Evolutionary conservation across 1,284 basidiomycete species (phyloP).

Genomic region (Cryptococcus sp.): DNA sequence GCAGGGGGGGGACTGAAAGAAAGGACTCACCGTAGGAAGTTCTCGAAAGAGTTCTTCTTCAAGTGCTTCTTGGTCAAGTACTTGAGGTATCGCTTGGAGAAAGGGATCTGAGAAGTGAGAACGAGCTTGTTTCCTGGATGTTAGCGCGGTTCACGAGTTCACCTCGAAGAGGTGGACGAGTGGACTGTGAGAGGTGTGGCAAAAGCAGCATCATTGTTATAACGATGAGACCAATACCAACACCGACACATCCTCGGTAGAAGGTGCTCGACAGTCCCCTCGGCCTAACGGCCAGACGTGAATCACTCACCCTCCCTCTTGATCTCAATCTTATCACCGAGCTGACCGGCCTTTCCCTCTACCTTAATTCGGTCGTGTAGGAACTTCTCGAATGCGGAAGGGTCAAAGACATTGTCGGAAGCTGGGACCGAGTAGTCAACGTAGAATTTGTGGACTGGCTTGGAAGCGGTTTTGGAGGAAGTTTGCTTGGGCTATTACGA

Average conservation of each 20-base stretch:
- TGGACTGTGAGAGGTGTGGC: too few species aligned
- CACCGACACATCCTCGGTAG: too few species aligned
- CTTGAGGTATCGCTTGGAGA: slow-evolving; percentile 78
- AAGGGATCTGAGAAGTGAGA: slow-evolving; percentile 72
- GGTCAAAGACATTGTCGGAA: slow-evolving; percentile 83
- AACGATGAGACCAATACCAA: too few species aligned
- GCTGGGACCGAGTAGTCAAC: slow-evolving; percentile 94
- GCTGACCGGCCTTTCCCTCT: slow-evolving; percentile 62
- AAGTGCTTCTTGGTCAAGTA: slow-evolving; percentile 95
- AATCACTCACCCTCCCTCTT: slow-evolving; percentile 65
- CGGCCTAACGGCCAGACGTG: too few species aligned
- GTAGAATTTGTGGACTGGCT: slow-evolving; percentile 78
- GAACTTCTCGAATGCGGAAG: slow-evolving; percentile 86
- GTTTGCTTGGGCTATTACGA: slow-evolving; percentile 41
- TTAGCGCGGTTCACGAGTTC: too few species aligned
- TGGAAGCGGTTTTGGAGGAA: slow-evolving; percentile 53
- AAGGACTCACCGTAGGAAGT: slow-evolving; percentile 43
- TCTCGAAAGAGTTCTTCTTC: slow-evolving; percentile 55
- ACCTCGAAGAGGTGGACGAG: too few species aligned
- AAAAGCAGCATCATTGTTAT: too few species aligned
- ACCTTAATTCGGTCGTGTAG: slow-evolving; percentile 92
- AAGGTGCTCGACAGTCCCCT: too few species aligned
- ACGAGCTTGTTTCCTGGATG: slow-evolving; percentile 67
- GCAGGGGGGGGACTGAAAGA: not conserved
- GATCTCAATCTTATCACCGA: slow-evolving; percentile 80